Evolutionary conservation across 148 eudicot species (phyloP), one percentile per base, ranked within the genome.

Genomic region (Fallopia convolvulus): DNA sequence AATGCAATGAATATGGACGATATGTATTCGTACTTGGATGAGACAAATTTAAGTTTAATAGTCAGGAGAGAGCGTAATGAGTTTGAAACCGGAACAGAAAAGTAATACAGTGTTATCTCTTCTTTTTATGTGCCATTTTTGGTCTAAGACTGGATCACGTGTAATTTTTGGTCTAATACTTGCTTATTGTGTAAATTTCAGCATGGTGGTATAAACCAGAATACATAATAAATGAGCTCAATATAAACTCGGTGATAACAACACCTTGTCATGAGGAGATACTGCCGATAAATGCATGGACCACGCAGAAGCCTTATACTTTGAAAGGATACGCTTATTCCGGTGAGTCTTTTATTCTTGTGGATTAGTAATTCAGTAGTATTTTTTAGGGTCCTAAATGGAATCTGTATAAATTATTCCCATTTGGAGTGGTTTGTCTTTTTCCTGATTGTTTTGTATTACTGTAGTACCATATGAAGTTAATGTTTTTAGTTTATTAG

Each of bases 171-270:
- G 14, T n/a, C 66, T 33, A 4, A n/a, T 56, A 56, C 30, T 6
- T 21, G 30, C 17, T 8, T 5, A 11, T 10, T 58, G 7, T 21
- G 70, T 14, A 32, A 63, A 36, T 68, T 3, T 85, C 88, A 94
- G 97, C 90, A 18, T 94, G 98, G 98, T 94, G 99, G 99, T 94
- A 94, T 81, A 94, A 92, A 83, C 92, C 93, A 2, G 97, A 94
- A 81, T 78, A 87, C 84, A 92, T 90, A 30, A 92, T 94, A 76
- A 94, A 94, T 74, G 99, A 94, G 86, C 85, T 94, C 13, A 94
- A 94, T 74, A 89, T 88, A 56, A 94, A 94, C 81, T 94, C 99
- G 18, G 99, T 89, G 72, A 92, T 94, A 36, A 94, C 99, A 2
- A 85, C 99, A 1, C 99, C 99, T 0, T 86, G 92, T 61, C 99